Percentiles rank a stretch among this genome's conserved stretches.
Conservation (phyloP, 371 early-diverging fungal genomes). For the Ecytonucleospora hepatopenaei region DNA sequence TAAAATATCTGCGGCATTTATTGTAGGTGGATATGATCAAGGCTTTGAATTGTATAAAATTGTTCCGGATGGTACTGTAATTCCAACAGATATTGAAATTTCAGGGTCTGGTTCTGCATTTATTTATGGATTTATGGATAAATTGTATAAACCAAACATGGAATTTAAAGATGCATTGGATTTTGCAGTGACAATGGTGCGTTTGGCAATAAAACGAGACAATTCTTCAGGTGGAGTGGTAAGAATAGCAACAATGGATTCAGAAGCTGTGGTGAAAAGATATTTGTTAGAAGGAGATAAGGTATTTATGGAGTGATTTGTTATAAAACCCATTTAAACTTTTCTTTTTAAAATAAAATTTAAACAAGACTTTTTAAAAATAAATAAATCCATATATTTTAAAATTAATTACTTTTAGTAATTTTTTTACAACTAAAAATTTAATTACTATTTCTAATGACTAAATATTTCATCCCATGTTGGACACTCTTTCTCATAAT, state of each 20-base stretch:
- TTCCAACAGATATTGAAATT: conserved; percentile 78
- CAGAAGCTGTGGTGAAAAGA: conserved; percentile 71
- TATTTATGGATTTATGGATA: conserved; percentile 93
- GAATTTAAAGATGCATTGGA: conserved; percentile 71
- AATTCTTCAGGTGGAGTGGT: conserved; percentile 94
- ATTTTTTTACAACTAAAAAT: no score
- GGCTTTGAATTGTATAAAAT: conserved; percentile 69
- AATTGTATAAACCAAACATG: conserved; percentile 70
- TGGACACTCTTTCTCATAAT: no score
- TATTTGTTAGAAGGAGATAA: conserved; percentile 69
- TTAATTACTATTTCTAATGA: no score
- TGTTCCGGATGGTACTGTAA: conserved; percentile 81
- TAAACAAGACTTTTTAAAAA: no score
- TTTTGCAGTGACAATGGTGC: conserved; percentile 82
- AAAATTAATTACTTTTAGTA: no score
- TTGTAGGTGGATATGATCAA: conserved; percentile 94
- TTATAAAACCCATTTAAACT: no score
- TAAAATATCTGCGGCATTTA: conserved; percentile 78
- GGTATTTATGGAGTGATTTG: conserved; percentile 27
- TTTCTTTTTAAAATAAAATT: no score
- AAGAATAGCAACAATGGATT: conserved; percentile 79
- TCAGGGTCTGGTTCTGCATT: conserved; percentile 90
- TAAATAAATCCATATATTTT: no score
- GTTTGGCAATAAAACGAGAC: conserved; percentile 88
- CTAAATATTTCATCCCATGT: no score